These are phyloP conservation scores for Oryza australiensis DNA, from an alignment of 176 grass and related monocot genomes.

Conservation along the genomic window DNA sequence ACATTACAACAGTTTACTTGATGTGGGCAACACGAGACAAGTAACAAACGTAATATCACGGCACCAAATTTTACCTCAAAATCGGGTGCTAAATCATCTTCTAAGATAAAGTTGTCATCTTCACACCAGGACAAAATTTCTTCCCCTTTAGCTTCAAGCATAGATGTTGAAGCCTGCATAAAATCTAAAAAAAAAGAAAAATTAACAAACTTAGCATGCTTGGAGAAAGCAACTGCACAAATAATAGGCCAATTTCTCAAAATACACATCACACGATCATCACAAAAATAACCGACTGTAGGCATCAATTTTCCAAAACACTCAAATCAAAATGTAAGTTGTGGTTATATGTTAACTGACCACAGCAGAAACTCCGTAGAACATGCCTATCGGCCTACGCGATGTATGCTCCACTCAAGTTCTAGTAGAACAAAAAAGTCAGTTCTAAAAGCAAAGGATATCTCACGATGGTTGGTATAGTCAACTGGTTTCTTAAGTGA, in stretches of 20 bases:
- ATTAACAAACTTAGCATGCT: background rate
- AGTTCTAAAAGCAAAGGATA: constrained; percentile 3
- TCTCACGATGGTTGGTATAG: background rate
- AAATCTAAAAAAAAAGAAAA: constrained; percentile 50
- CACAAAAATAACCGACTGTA: background rate
- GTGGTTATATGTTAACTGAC: background rate
- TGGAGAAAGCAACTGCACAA: constrained; percentile 5
- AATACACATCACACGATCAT: background rate
- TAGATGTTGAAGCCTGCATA: constrained; percentile 69
- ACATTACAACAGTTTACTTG: background rate
- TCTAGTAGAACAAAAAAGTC: background rate
- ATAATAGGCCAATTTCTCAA: background rate
- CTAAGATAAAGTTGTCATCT: constrained; percentile 84
- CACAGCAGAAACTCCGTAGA: background rate
- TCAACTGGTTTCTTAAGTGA: background rate
- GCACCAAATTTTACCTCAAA: constrained; percentile 55
- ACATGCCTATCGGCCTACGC: background rate
- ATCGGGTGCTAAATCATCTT: constrained; percentile 65
- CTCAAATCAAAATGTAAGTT: background rate
- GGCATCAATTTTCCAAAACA: background rate
- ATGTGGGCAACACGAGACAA: background rate
- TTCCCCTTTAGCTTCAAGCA: constrained; percentile 72
- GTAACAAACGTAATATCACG: background rate
- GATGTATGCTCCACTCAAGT: background rate
- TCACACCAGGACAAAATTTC: constrained; percentile 57